phyloP scores from a whole-genome alignment of 23 red algal species.

The Chondrus crispus region DNA sequence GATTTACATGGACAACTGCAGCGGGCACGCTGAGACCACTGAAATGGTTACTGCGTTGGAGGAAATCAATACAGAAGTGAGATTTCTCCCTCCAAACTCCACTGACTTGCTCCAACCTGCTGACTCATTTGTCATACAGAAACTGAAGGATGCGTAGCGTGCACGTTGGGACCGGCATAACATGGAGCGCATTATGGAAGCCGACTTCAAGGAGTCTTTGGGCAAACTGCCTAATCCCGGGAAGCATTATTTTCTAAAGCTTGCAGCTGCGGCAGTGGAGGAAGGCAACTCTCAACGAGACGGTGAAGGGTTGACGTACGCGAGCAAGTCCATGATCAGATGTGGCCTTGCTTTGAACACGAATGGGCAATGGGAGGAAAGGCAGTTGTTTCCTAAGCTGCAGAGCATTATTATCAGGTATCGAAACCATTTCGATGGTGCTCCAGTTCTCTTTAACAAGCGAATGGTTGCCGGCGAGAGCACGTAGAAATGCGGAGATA shows the following conservation, averaged over 20 bases:
- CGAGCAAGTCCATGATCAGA: not conserved
- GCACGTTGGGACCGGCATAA: too few relatives aligned
- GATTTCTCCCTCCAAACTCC: not conserved
- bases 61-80: not conserved
- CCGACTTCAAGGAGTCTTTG: too few relatives aligned
- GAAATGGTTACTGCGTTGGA: not conserved
- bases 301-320: not conserved
- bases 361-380: not conserved
- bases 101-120: not conserved
- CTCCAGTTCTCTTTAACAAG: too few relatives aligned
- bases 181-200: too few relatives aligned
- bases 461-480: too few relatives aligned
- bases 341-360: not conserved
- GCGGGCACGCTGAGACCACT: not conserved
- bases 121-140: slow-evolving; percentile 10
- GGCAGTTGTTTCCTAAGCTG: not conserved
- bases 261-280: not conserved
- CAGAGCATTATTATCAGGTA: not conserved
- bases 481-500: too few relatives aligned
- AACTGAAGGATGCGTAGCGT: too few relatives aligned
- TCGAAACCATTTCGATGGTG: not conserved
- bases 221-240: not conserved
- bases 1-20: not conserved
- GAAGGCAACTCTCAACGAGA: not conserved
- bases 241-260: not conserved